Base-by-base conservation (phyloP, 169 alveolate genomes). In the Eimeria brunetti region DNA sequence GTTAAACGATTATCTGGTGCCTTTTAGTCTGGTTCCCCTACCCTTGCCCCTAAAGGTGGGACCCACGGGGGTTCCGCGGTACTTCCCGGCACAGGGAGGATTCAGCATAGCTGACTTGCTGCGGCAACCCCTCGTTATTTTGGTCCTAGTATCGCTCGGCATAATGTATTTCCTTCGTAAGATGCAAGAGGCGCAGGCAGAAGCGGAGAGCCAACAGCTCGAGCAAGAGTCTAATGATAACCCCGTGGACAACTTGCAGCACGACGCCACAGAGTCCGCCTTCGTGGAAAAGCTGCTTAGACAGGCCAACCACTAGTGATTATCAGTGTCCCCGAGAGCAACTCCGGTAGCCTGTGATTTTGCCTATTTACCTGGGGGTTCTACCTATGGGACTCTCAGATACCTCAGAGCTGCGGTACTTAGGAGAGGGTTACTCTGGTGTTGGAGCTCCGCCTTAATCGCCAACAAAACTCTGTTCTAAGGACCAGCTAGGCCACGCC, bases 41-140 rank as follows among this genome's bases (percentile, higher is more conserved):
- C 62, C 92, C 24, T 0, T 86, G 92, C 92, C 92, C 36, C 46
- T 86, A 2, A 58, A n/a, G 58, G 78, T 86, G 92, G 92, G 41
- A 27, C 92, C 92, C 44, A 62, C 64, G 36, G 92, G 92, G 20
- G 41, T 86, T 33, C 81, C 81, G 27, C 92, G 81, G 44, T 86
- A 86, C 92, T 20, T 86, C 92, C 92, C 92, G 36, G 67, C 64
- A 22, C 92, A 86, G 80, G 92, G 92, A 36, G 92, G 92, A 22
- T 62, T 86, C 81, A 86, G 64, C 62, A 41, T 86, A 41, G 24
- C 62, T 30, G 92, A 86, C 64, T 41, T 86, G 60, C 49, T 86
- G 92, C 81, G 92, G 11, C 92, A 86, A 51, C 92, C 92, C 81
- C 71, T 86, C 44, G 92, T 86, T 46, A 86, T 86, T 38, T 49